Base-by-base conservation (phyloP, 2,329 filamentous ascomycete species). In the Emmonsiellopsis sp. region DNA sequence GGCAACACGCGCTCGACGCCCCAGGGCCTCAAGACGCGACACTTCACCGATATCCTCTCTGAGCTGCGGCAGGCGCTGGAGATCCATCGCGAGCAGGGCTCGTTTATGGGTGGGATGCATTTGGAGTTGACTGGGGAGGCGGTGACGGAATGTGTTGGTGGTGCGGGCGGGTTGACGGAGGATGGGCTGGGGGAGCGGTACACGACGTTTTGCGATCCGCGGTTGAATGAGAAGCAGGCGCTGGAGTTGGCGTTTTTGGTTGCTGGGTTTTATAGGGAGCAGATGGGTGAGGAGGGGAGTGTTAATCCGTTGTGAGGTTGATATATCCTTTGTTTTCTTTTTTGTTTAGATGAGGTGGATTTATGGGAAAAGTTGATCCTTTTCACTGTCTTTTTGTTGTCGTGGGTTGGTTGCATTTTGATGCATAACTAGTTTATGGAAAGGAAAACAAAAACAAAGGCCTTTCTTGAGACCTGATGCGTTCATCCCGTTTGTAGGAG, bases 201-300 rank as follows among this genome's bases (percentile, higher is more conserved):
- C 71, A 95, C 90, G 5, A 95, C 87, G 39, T 97, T 92, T 75
- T 98, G 93, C 69, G 93, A 98, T 68, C 93, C 93, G 5, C 76
- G 93, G 27, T 74, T 98, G 60, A 98, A 98, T 66, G 93, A 97
- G 78, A 96, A 97, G 74, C 93, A 98, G 75, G 91, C 93, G 0
- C 78, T 98, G 11, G 93, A 98, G 75, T 71, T 97, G 68, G 91
- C 93, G 0, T 98, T 98, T 69, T 72, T 97, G 63, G 85, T 98
- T 47, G 93, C 93, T 0, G 89, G 89, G 5, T 87, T 91, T 64
- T 93, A 83, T 63, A 71, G 81, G 10, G 75, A 77, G 44, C 73
- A 76, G 55, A 62, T 66, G 40, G 65, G 66, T 46, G 51, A 55
- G 17, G 45, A 55, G 4, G 52, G 55, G 17, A 52, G 52, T 7